phyloP scores from a whole-genome alignment of 345 rosid species.

The Hypericum perforatum region DNA sequence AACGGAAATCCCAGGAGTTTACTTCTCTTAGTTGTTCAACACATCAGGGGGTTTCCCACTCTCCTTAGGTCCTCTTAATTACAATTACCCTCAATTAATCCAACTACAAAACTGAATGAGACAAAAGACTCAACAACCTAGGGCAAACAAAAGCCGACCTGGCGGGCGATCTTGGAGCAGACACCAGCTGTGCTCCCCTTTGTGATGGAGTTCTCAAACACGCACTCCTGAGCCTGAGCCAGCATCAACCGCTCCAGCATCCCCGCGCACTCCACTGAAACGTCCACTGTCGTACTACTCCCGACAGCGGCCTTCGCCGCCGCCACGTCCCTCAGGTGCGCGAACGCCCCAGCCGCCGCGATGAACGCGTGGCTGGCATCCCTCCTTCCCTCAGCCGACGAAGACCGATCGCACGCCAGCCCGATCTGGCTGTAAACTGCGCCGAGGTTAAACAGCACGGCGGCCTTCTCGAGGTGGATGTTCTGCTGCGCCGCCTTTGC shows the following conservation, averaged over 20 bases:
- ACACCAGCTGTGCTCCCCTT: constrained; percentile 98
- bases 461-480: constrained; percentile 87
- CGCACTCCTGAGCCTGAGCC: constrained; percentile 97
- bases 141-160: constrained; percentile 46
- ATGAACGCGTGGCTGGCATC: constrained; percentile 90
- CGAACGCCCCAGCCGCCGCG: constrained; percentile 75
- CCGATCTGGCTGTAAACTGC: constrained; percentile 88
- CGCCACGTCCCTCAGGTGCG: constrained; percentile 62
- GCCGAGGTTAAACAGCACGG: constrained; percentile 74
- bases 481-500: constrained; percentile 80
- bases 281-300: constrained; percentile 63
- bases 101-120: background rate
- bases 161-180: constrained; percentile 83
- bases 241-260: constrained; percentile 93
- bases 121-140: background rate
- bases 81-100: background rate
- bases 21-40: too few species aligned
- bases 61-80: too few species aligned
- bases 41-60: too few species aligned
- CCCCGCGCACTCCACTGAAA: constrained; percentile 79
- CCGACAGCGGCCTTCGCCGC: constrained; percentile 71
- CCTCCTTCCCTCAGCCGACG: constrained; percentile 67
- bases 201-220: constrained; percentile 87
- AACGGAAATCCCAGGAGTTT: too few species aligned
- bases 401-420: constrained; percentile 56